Base-by-base conservation (phyloP, 2,329 filamentous ascomycete genomes). In the Fusarium penzigii region DNA sequence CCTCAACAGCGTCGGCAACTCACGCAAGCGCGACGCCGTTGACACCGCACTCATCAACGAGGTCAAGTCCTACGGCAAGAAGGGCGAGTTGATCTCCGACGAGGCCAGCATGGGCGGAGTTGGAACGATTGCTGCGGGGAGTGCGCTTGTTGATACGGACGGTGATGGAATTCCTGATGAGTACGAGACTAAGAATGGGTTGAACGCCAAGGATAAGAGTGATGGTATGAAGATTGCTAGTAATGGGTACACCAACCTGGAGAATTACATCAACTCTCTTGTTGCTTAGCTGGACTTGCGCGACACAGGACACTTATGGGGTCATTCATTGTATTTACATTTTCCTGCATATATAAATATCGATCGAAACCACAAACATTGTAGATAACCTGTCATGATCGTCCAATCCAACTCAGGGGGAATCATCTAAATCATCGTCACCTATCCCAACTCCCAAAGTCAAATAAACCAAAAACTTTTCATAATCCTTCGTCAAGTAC, bases 231-330 rank as follows among this genome's bases (percentile, higher is more conserved):
- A 61, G 52, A 73, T 74, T 45, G 67, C 71, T 12, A 69, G 65
- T 11, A 72, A 73, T 38, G 75, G 76, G 6, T 79, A 78, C 51
- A 66, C 70, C 5, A 78, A 77, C 53, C 68, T 80, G 12, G 77
- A 81, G 63, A 72, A 75, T 46, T 80, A 79, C 65, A 72, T 78
- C 16, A 80, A 81, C 56, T 78, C 75, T 11, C 64, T 81, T 29
- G 71, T 78, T 36, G 39, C 36, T 53, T 44, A 38, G 20, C 20
- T 25, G 20, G 20, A 7, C 20, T 25, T 4, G 7, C 5, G 20
- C 20, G 20, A 25, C 20, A 5, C 7, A 7, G 20, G 20, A 25
- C 20, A 7, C 7, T 4, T 25, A 25, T 25, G 20, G 20, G 20
- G 20, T 25, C 20, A 25, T 25, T 25, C 20, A 25, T 25, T 25